Base-by-base conservation (phyloP, 345 rosid species). In the Lagerstroemia speciosa region DNA sequence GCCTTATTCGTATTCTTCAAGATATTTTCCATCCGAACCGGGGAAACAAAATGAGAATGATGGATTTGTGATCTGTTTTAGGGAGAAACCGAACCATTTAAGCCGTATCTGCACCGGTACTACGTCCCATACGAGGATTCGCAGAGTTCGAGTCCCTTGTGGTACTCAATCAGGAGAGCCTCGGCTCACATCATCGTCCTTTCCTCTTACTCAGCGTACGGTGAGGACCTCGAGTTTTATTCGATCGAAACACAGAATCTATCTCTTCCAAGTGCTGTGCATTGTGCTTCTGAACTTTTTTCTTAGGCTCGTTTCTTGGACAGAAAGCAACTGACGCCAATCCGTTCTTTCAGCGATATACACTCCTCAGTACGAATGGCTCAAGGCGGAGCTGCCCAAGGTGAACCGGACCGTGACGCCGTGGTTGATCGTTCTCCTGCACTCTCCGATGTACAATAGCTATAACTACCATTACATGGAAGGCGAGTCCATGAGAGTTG, bases 391-490 rank as follows among this genome's bases (percentile, higher is more conserved):
- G 75, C 69, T 83, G 12, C 80, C 72, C 40, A 83, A 77, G 53
- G 83, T 86, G 62, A 73, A 83, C 70, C 75, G 90, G 72, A 75
- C 75, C 62, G 75, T 76, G 79, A 83, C 90, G 20, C 87, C 90
- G 1, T 85, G 90, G 90, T 80, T 83, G 63, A 80, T 85, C 66
- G 78, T 85, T 57, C 69, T 85, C 26, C 65, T 85, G 87, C 90
- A 83, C 57, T 74, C 77, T 20, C 87, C 90, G 11, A 26, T 78
- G 64, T 86, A 83, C 80, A 83, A 69, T 24, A 80, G 82, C 67
- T 81, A 83, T 73, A 46, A 53, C 37, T 84, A 75, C 32, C 86
- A 86, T 75, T 83, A 70, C 67, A 83, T 83, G 84, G 90, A 81
- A 62, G 87, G 90, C 32, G 90, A 86, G 72, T 68, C 86, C 48